phyloP scores from a whole-genome alignment of 2,329 filamentous ascomycete genomes.

The Scleromitrula shiraiana region DNA sequence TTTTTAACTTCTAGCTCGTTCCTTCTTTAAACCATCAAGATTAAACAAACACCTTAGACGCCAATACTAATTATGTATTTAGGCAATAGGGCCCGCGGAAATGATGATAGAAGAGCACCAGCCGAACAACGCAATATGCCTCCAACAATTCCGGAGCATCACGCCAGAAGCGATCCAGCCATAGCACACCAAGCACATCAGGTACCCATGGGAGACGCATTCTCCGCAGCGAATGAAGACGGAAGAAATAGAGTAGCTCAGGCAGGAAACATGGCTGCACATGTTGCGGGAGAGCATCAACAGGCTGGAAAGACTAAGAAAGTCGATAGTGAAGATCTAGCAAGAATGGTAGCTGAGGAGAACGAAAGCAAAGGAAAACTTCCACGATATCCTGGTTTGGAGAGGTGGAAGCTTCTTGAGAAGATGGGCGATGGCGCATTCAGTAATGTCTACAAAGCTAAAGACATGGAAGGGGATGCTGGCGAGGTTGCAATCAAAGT shows the following conservation, averaged over 20 bases:
- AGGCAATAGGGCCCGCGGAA: constrained; percentile 38
- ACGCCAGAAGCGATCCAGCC: constrained; percentile 44
- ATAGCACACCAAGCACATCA: constrained; percentile 48
- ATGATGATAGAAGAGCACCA: constrained; percentile 45
- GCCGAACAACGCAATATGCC: constrained; percentile 33
- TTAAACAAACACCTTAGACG: not conserved
- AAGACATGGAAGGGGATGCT: constrained; percentile 61
- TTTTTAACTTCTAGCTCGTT: no score
- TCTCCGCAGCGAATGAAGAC: constrained; percentile 52
- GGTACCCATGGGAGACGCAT: constrained; percentile 45
- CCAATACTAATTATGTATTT: not conserved
- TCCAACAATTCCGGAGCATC: constrained; percentile 39
- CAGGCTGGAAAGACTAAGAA: constrained; percentile 35
- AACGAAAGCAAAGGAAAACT: constrained; percentile 78
- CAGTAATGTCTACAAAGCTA: constrained; percentile 93
- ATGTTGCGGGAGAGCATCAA: constrained; percentile 52
- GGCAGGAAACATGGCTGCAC: constrained; percentile 56
- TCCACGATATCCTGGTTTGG: constrained; percentile 75
- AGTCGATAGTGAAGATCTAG: constrained; percentile 61
- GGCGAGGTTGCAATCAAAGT: constrained; percentile 95
- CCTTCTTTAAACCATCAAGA: no score
- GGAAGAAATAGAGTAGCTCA: constrained; percentile 61
- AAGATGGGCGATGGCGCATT: constrained; percentile 99
- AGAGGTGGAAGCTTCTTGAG: constrained; percentile 78
- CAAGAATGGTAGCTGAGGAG: constrained; percentile 85